These are phyloP conservation scores for Boechera divaricarpa DNA, from an alignment of 345 rosid species.

Conservation along the genomic window DNA sequence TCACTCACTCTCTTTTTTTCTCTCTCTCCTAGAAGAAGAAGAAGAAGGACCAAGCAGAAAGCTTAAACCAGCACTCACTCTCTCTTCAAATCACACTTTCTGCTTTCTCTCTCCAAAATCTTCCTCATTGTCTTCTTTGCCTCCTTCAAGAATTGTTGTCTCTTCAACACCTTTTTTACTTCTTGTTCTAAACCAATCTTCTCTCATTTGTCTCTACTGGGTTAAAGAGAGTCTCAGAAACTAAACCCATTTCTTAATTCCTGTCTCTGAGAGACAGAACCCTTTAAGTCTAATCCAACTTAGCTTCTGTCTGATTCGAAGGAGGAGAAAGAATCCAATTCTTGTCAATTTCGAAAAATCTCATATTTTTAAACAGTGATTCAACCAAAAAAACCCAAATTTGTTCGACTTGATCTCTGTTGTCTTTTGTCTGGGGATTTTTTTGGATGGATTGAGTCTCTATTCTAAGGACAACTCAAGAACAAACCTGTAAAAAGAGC, in stretches of 20 bases:
- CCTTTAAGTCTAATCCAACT: conserved; percentile 10
- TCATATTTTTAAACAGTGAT: conserved; percentile 19
- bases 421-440: neutral
- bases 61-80: conserved; percentile 40
- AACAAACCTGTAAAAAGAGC: conserved; percentile 46
- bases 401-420: conserved; percentile 36
- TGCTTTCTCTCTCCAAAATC: conserved; percentile 46
- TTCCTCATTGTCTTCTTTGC: conserved; percentile 61
- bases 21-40: conserved; percentile 26
- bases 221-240: conserved; percentile 23
- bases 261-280: conserved; percentile 14
- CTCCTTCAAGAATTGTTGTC: conserved; percentile 35
- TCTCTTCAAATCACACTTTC: conserved; percentile 36
- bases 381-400: conserved; percentile 43
- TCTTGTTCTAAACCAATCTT: conserved; percentile 24
- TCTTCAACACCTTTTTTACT: conserved; percentile 28
- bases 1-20: conserved; percentile 37
- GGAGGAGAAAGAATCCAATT: conserved; percentile 15
- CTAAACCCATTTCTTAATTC: conserved; percentile 36
- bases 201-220: conserved; percentile 38
- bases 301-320: conserved; percentile 40
- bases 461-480: conserved; percentile 32
- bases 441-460: conserved; percentile 28
- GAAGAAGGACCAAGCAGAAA: conserved; percentile 45
- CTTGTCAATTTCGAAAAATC: conserved; percentile 19